Percentiles rank a stretch among this genome's conserved stretches.
Evolutionary conservation across 2,329 filamentous ascomycete genomes (phyloP).

Genomic region (Aspergillus melleus): DNA sequence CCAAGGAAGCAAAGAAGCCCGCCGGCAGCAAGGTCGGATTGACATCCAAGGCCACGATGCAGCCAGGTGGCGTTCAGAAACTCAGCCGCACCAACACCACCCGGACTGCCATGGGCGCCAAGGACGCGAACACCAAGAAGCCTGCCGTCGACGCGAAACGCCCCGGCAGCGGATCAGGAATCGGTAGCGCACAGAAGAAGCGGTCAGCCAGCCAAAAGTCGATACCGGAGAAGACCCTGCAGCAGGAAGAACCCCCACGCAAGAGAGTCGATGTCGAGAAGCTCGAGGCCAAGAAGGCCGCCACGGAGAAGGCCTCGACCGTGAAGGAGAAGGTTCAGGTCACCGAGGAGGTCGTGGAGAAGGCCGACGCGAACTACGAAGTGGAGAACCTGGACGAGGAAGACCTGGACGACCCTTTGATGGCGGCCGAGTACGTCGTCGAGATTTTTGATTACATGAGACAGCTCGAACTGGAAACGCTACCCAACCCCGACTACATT

Average conservation of each 20-base stretch:
- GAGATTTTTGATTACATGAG: conserved; percentile 97
- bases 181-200: conserved; percentile 68
- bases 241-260: conserved; percentile 63
- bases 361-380: conserved; percentile 23
- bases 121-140: conserved; percentile 66
- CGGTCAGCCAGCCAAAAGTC: conserved; percentile 55
- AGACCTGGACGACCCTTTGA: conserved; percentile 88
- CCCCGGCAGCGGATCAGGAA: conserved; percentile 69
- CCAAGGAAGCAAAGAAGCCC: conserved; percentile 72
- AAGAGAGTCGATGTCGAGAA: conserved; percentile 65
- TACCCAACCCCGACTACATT: conserved; percentile 95
- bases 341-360: conserved; percentile 44
- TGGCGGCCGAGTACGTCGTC: conserved; percentile 95
- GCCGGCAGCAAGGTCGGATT: conserved; percentile 63
- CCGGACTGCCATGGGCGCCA: conserved; percentile 63
- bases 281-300: conserved; percentile 21
- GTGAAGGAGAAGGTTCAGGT: conserved; percentile 27
- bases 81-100: conserved; percentile 59
- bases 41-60: conserved; percentile 73
- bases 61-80: conserved; percentile 82
- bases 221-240: conserved; percentile 59
- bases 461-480: conserved; percentile 75
- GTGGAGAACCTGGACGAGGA: conserved; percentile 73
- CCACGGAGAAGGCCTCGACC: conserved; percentile 33
- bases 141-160: conserved; percentile 65